A percentile compares a stretch with the other conserved stretches of the same genome.
phyloP scores from a whole-genome alignment of 2,329 filamentous ascomycete species.

The Colletotrichum aenigma region DNA sequence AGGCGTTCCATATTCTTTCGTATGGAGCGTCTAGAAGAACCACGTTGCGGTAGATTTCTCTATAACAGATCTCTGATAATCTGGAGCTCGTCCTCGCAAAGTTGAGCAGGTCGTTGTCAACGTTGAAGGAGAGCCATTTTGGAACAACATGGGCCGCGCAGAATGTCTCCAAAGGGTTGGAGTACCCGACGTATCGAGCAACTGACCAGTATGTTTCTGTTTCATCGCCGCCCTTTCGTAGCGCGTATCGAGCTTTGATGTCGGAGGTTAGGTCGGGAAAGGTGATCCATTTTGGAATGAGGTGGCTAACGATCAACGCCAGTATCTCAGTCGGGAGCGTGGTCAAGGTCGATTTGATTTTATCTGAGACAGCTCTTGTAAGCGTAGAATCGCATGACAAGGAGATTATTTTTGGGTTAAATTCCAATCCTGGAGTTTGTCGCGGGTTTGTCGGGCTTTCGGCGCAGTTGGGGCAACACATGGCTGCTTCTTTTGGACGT shows the following conservation, averaged over 20 bases:
- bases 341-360: neutral
- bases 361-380: neutral
- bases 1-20: neutral
- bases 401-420: rapidly evolving
- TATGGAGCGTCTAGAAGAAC: neutral
- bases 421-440: neutral
- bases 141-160: neutral
- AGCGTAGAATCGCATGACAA: neutral
- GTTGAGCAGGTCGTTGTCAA: neutral
- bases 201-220: neutral
- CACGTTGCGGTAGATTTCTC: neutral
- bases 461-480: neutral
- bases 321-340: neutral
- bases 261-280: neutral
- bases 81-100: neutral
- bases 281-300: neutral
- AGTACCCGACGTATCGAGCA: neutral
- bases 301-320: neutral
- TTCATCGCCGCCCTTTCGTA: neutral
- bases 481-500: neutral
- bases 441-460: neutral
- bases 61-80: rapidly evolving
- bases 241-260: neutral
- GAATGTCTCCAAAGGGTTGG: neutral
- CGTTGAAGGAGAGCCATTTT: neutral